A percentile compares a stretch with the other conserved stretches of the same genome.
phyloP scores from a whole-genome alignment of 352 stramenopile genomes.

The Pythium oligandrum region DNA sequence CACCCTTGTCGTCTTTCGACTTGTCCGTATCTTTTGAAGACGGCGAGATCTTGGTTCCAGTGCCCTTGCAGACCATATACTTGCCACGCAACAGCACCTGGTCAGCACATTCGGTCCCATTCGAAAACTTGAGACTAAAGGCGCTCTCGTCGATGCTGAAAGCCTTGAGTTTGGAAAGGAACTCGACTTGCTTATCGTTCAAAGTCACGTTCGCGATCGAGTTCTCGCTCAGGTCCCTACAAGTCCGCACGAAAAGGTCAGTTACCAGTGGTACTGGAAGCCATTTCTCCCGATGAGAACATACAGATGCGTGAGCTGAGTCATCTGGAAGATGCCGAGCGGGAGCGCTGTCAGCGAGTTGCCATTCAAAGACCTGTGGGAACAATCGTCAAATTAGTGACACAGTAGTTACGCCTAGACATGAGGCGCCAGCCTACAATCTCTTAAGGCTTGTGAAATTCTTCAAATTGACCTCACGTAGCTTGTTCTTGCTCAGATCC shows the following conservation, averaged over 20 bases:
- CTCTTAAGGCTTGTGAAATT: slow-evolving; percentile 6
- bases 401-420: no score
- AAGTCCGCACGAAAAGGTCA: no score
- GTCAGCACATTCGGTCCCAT: slow-evolving; percentile 2
- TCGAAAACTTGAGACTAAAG: not conserved
- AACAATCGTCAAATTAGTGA: not conserved
- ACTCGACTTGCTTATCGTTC: slow-evolving; percentile 7
- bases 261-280: no score
- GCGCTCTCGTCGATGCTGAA: slow-evolving; percentile 14
- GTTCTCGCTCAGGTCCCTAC: slow-evolving; percentile 19
- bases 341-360: slow-evolving; percentile 16
- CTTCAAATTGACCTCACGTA: slow-evolving; percentile 2
- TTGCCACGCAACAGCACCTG: slow-evolving; percentile 10
- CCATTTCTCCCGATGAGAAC: no score
- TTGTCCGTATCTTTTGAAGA: no score
- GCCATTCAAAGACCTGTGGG: slow-evolving; percentile 6
- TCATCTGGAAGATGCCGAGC: slow-evolving; percentile 9
- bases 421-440: not conserved
- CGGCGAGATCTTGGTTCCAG: not conserved
- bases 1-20: no score
- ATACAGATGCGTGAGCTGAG: slow-evolving; percentile 13
- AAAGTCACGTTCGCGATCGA: slow-evolving; percentile 10
- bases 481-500: slow-evolving; percentile 14
- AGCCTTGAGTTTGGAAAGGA: slow-evolving; percentile 11
- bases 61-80: slow-evolving; percentile 13